Percentiles rank a stretch among this genome's conserved stretches.
Evolutionary conservation across 2,329 filamentous ascomycete species (phyloP).

Genomic region (Rosellinia necatrix): DNA sequence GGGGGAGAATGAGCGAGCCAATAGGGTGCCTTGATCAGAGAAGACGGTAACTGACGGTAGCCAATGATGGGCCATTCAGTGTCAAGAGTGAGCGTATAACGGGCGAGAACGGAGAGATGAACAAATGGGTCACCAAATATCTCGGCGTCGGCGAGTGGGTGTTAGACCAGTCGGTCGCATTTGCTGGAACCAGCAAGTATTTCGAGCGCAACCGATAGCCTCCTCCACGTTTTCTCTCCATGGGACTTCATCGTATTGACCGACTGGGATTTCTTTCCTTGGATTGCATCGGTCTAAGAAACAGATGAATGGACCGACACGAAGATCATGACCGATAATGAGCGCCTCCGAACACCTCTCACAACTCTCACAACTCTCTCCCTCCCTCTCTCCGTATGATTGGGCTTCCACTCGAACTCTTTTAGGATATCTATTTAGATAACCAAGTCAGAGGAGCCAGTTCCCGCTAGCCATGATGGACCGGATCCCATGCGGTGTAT

Average conservation of each 20-base stretch:
- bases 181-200: constrained; percentile 84
- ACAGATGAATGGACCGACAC: constrained; percentile 17
- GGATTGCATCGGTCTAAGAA: not conserved
- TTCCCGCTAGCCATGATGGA: not conserved
- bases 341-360: not conserved
- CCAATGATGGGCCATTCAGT: constrained; percentile 61
- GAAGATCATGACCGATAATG: constrained; percentile 18
- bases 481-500: not conserved
- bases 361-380: constrained; percentile 1
- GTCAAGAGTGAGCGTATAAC: constrained; percentile 83
- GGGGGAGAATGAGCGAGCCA: not conserved
- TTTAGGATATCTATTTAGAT: constrained; percentile 8
- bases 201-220: constrained; percentile 85
- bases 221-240: not conserved
- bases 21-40: not conserved
- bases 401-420: not conserved
- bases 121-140: constrained; percentile 91
- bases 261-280: not conserved
- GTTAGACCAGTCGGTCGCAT: constrained; percentile 94
- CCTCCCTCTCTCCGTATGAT: not conserved
- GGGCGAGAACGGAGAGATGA: constrained; percentile 81
- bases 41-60: constrained; percentile 11
- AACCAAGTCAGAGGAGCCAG: not conserved
- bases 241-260: not conserved
- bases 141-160: constrained; percentile 95